These are phyloP conservation scores for Scytalidium lignicola DNA, from an alignment of 2,329 filamentous ascomycete species.

Conservation along the genomic window DNA sequence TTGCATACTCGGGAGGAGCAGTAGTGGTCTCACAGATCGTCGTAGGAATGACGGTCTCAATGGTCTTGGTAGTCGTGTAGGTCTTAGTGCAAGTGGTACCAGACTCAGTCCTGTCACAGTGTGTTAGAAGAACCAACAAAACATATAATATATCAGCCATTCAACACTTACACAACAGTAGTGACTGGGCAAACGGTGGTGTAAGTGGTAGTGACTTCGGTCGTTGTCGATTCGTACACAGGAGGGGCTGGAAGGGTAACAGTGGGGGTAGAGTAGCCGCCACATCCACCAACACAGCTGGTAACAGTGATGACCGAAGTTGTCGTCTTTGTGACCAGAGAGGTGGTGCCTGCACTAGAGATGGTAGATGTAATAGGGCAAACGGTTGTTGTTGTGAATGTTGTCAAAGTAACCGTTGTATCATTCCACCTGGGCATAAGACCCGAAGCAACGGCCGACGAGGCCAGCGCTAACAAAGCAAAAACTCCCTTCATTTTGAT, in stretches of 20 bases:
- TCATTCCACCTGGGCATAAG: constrained; percentile 7
- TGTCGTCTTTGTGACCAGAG: constrained; percentile 16
- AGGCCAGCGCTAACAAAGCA: constrained; percentile 20
- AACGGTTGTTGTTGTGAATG: constrained; percentile 16
- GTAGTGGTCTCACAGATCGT: neutral
- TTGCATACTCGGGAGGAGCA: constrained; percentile 5
- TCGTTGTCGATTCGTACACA: constrained; percentile 10
- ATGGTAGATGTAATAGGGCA: constrained; percentile 21
- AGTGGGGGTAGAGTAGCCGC: neutral
- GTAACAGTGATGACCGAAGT: constrained; percentile 23
- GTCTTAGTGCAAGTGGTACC: no score
- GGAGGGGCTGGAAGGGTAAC: constrained; percentile 3
- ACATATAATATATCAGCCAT: neutral
- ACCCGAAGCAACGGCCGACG: constrained; percentile 14
- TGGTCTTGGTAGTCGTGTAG: no score
- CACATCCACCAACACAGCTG: constrained; percentile 14
- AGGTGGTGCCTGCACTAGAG: constrained; percentile 16
- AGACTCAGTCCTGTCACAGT: no score
- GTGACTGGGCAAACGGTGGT: constrained; percentile 35
- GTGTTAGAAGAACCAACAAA: no score
- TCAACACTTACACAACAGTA: neutral
- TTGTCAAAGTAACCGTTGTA: constrained; percentile 11
- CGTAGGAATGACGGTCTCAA: no score
- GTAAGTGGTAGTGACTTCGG: constrained; percentile 15
- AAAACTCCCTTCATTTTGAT: constrained; percentile 24